Evolutionary conservation across 1,139 yeast genomes (phyloP).

Genomic region (Hemisphaericaspora xylanilytica): DNA sequence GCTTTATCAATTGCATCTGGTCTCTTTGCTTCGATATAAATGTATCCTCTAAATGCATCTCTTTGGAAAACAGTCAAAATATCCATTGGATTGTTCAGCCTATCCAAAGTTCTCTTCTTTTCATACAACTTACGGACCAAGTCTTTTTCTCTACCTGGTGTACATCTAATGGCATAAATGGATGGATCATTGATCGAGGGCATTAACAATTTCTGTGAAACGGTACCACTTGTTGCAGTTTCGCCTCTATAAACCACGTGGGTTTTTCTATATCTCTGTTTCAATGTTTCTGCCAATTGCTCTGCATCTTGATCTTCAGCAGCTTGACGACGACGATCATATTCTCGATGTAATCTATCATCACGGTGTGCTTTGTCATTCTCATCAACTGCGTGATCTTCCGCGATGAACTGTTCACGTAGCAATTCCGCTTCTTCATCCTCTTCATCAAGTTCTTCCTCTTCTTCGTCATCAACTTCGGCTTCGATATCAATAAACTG

Average conservation of each 20-base stretch:
- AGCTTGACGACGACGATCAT: constrained; percentile 86
- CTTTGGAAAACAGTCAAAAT: constrained; percentile 93
- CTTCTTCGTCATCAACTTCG: constrained; percentile 97
- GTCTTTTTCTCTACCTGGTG: constrained; percentile 92
- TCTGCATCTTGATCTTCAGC: constrained; percentile 96
- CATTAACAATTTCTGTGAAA: constrained; percentile 87
- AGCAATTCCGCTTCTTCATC: constrained; percentile 85
- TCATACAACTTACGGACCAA: constrained; percentile 80
- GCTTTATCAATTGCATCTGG: constrained; percentile 91
- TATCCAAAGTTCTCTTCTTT: constrained; percentile 70
- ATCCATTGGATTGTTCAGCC: constrained; percentile 59
- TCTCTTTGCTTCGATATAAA: constrained; percentile 91
- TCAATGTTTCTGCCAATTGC: constrained; percentile 85
- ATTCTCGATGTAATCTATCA: constrained; percentile 83
- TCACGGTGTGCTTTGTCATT: constrained; percentile 46
- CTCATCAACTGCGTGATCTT: constrained; percentile 56
- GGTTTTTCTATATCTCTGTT: constrained; percentile 88
- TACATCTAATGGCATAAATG: constrained; percentile 92
- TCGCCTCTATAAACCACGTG: constrained; percentile 87
- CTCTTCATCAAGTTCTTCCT: constrained; percentile 85
- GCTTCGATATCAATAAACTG: constrained; percentile 98
- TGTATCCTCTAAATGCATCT: constrained; percentile 87
- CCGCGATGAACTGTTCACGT: constrained; percentile 79
- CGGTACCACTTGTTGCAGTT: constrained; percentile 66
- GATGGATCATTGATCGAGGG: constrained; percentile 97